phyloP scores from a whole-genome alignment of 495 filamentous ascomycete genomes.

The Elasticomyces elasticus region DNA sequence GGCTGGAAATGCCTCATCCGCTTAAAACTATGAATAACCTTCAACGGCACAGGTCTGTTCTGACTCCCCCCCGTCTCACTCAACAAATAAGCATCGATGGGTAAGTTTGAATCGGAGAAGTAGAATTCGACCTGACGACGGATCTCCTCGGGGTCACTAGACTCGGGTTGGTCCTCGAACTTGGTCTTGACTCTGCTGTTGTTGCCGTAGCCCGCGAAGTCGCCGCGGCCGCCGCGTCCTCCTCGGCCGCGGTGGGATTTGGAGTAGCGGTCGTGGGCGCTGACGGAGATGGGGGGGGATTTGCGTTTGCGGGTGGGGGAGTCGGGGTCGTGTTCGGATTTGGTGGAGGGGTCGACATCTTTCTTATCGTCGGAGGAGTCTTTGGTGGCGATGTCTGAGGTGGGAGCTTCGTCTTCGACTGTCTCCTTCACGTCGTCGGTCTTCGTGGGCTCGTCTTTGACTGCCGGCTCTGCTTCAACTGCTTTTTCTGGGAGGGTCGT shows the following conservation, averaged over 20 bases:
- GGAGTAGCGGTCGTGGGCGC: conserved; percentile 10
- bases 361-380: too few relatives aligned
- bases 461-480: not conserved
- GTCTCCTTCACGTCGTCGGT: not conserved
- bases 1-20: conserved; percentile 91
- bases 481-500: not conserved
- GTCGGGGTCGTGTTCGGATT: not conserved
- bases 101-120: conserved; percentile 87
- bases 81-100: conserved; percentile 77
- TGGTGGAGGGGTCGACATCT: too few relatives aligned
- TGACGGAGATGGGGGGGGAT: not conserved
- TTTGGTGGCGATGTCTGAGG: too few relatives aligned
- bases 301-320: conserved; percentile 12
- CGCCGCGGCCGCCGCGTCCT: not conserved
- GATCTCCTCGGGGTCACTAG: conserved; percentile 65
- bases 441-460: not conserved
- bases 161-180: conserved; percentile 35
- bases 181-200: not conserved
- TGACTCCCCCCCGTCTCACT: conserved; percentile 58
- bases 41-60: conserved; percentile 71
- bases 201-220: not conserved
- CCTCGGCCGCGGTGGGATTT: conserved; percentile 1
- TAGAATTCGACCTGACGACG: conserved; percentile 94
- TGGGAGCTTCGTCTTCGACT: not conserved
- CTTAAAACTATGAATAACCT: conserved; percentile 70